Evolutionary conservation across 192 early-diverging fungal species (phyloP).

Genomic region (Phycomyces blakesleeanus): DNA sequence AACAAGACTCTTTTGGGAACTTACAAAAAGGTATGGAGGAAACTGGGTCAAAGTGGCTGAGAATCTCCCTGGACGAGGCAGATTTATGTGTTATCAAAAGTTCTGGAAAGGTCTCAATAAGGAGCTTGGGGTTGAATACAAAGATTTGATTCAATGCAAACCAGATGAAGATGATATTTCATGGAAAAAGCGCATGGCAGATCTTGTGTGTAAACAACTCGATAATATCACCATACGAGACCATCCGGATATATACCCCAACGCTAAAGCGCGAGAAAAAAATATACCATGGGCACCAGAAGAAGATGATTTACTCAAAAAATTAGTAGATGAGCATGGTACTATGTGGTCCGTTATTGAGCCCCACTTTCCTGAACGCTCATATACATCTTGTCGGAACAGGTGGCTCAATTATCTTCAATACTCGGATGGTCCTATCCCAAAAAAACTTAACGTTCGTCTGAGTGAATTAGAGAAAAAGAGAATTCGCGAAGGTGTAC

Average conservation of each 20-base stretch:
- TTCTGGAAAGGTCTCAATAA: not conserved
- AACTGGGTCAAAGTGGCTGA: not conserved
- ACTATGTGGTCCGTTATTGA: not conserved
- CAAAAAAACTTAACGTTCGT: not conserved
- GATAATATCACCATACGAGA: not conserved
- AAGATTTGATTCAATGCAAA: not conserved
- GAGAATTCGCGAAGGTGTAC: conserved; percentile 22
- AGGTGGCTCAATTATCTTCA: not conserved
- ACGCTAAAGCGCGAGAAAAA: not conserved
- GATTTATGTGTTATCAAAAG: not conserved
- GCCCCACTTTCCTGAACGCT: not conserved
- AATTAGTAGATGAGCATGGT: not conserved
- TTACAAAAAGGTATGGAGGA: not conserved
- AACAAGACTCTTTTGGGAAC: conserved; percentile 19
- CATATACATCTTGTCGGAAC: not conserved
- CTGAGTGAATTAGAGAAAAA: conserved; percentile 21
- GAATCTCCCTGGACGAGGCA: conserved; percentile 9
- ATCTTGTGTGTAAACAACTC: not conserved
- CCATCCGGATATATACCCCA: not conserved
- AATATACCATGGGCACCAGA: not conserved
- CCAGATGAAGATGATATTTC: not conserved
- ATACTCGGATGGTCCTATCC: not conserved
- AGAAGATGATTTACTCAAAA: not conserved
- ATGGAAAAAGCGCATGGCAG: conserved; percentile 2
- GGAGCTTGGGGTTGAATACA: not conserved